Evolutionary conservation across 2,329 filamentous ascomycete species (phyloP).

Genomic region (Alternaria sp.): DNA sequence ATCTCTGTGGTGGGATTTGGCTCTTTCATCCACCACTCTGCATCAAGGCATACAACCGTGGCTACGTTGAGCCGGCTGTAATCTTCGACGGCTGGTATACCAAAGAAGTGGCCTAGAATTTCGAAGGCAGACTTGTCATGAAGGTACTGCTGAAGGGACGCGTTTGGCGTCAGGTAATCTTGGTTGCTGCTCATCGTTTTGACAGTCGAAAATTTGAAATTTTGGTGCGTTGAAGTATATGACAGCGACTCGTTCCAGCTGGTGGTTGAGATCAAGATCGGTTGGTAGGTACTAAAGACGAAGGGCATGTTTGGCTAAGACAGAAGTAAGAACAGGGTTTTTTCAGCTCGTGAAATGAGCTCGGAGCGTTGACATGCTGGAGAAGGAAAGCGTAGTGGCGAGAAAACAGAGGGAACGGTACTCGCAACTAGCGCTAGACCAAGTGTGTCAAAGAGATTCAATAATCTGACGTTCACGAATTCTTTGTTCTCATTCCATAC

Average conservation of each 20-base stretch:
- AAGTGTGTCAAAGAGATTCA: not conserved
- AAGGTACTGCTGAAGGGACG: not conserved
- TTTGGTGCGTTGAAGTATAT: no score
- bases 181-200: not conserved
- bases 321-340: not conserved
- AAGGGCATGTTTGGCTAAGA: not conserved
- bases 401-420: not conserved
- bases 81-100: conserved; percentile 2
- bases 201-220: not conserved
- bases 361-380: not conserved
- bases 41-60: conserved; percentile 22
- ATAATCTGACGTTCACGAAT: not conserved
- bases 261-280: not conserved
- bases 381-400: not conserved
- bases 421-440: not conserved
- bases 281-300: not conserved
- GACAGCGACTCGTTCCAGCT: no score
- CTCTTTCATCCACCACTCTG: conserved; percentile 30
- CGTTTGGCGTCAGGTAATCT: not conserved
- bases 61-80: conserved; percentile 12
- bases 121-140: not conserved
- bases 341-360: not conserved
- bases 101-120: conserved; percentile 20
- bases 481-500: not conserved
- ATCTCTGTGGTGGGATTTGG: conserved; percentile 30